phyloP scores from a whole-genome alignment of 768 basidiomycete species.

The Macrolepiota fuliginosa region DNA sequence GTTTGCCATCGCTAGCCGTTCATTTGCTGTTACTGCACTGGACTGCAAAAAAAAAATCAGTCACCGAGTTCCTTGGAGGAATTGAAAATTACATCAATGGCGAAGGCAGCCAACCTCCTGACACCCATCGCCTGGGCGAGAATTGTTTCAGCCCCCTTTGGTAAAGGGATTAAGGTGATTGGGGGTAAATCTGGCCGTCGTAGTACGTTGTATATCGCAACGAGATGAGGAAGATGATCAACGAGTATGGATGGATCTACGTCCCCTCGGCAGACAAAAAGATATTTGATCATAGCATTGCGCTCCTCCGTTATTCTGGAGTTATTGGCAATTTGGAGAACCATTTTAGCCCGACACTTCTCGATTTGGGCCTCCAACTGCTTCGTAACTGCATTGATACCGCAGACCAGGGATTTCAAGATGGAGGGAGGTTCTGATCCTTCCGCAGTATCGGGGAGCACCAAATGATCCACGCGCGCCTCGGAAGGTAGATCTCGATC shows the following conservation, averaged over 20 bases:
- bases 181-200: conserved; percentile 14
- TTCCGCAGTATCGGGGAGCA: not conserved
- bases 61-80: not conserved
- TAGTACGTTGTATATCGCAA: conserved; percentile 71
- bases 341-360: conserved; percentile 9
- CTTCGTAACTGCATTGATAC: conserved; percentile 83
- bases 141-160: conserved; percentile 59
- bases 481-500: not conserved
- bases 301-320: conserved; percentile 13
- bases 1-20: conserved; percentile 33
- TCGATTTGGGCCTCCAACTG: conserved; percentile 59
- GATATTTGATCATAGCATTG: conserved; percentile 30
- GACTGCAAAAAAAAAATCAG: conserved; percentile 21
- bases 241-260: conserved; percentile 70
- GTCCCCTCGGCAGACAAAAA: conserved; percentile 76
- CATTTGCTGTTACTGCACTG: conserved; percentile 10
- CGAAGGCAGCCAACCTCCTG: conserved; percentile 63
- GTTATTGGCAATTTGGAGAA: conserved; percentile 21
- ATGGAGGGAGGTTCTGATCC: conserved; percentile 31
- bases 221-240: conserved; percentile 72
- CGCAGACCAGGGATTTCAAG: conserved; percentile 50
- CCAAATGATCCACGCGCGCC: not conserved
- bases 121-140: conserved; percentile 66
- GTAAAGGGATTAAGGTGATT: conserved; percentile 45
- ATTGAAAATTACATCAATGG: conserved; percentile 54